Conservation (phyloP, 371 early-diverging fungal genomes). For the Syncephalastrum racemosum region DNA sequence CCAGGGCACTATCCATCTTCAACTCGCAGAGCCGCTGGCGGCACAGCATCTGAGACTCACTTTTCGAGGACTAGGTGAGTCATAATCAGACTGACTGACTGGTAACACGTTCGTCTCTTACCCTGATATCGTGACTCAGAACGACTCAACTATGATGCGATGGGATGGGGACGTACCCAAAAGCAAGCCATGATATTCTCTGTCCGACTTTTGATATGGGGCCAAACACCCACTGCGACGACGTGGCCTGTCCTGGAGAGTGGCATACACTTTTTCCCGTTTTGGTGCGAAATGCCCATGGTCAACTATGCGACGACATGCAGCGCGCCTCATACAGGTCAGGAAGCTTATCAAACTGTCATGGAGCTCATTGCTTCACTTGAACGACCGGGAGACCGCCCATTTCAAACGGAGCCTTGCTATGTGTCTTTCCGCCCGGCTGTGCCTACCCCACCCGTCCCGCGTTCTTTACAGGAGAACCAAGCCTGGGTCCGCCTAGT, state of each 20-base stretch:
- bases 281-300: slow-evolving; percentile 37
- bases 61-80: slow-evolving; percentile 37
- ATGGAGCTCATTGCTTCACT: slow-evolving; percentile 22
- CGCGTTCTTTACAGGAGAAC: not conserved
- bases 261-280: slow-evolving; percentile 35
- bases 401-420: slow-evolving; percentile 25
- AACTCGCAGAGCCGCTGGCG: slow-evolving; percentile 26
- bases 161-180: slow-evolving; percentile 18
- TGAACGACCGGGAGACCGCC: slow-evolving; percentile 22
- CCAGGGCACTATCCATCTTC: slow-evolving; percentile 30
- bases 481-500: not conserved
- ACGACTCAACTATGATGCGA: slow-evolving; percentile 23
- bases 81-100: not conserved
- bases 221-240: not conserved
- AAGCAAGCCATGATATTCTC: slow-evolving; percentile 30
- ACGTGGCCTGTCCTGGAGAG: slow-evolving; percentile 35
- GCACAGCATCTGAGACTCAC: slow-evolving; percentile 36
- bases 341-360: not conserved
- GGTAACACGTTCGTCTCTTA: not conserved
- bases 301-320: slow-evolving; percentile 27
- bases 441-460: not conserved
- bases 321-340: slow-evolving; percentile 17
- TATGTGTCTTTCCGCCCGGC: slow-evolving; percentile 28
- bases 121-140: slow-evolving; percentile 15
- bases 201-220: slow-evolving; percentile 35